Percentiles rank a stretch among this genome's conserved stretches.
These are phyloP conservation scores for Boletellus deceptivus DNA, from an alignment of 1,284 basidiomycete species.

Conservation along the genomic window DNA sequence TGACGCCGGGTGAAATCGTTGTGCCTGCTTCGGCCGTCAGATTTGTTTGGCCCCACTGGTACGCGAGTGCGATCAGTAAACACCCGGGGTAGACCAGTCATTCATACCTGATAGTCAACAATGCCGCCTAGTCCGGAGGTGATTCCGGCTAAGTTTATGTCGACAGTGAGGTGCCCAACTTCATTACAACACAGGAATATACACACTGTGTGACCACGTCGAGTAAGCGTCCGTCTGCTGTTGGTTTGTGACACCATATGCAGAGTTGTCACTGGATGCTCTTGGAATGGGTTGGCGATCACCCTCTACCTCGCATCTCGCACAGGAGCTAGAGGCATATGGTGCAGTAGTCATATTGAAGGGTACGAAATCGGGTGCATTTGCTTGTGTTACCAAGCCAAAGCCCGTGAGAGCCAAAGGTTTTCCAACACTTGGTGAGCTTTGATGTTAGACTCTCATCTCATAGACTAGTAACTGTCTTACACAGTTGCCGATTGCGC, in stretches of 20 bases:
- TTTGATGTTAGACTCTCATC: conserved; percentile 9
- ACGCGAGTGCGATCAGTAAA: conserved; percentile 9
- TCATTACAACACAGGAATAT: background rate
- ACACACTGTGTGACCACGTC: conserved; percentile 50
- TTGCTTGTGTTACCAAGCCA: conserved; percentile 59
- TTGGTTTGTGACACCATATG: conserved; percentile 48
- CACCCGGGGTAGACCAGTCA: background rate
- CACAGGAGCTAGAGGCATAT: conserved; percentile 39
- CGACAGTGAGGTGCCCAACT: conserved; percentile 1
- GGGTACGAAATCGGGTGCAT: conserved; percentile 52
- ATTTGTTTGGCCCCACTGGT: conserved; percentile 53
- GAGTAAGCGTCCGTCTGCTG: conserved; percentile 53
- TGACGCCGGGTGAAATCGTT: conserved; percentile 33
- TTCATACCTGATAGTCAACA: conserved; percentile 55
- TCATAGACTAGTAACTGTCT: conserved; percentile 17
- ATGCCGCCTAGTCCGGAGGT: conserved; percentile 47
- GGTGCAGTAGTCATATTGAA: conserved; percentile 54
- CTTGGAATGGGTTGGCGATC: conserved; percentile 1
- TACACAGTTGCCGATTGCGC: conserved; percentile 44
- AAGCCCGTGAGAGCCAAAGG: conserved; percentile 55
- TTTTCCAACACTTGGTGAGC: conserved; percentile 47
- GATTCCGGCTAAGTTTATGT: conserved; percentile 39
- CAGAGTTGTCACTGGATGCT: conserved; percentile 21
- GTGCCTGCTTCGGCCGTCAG: conserved; percentile 45
- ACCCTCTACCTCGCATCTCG: background rate